Conservation (phyloP, 345 rosid genomes). For the Psidium friedrichsthalianum region DNA sequence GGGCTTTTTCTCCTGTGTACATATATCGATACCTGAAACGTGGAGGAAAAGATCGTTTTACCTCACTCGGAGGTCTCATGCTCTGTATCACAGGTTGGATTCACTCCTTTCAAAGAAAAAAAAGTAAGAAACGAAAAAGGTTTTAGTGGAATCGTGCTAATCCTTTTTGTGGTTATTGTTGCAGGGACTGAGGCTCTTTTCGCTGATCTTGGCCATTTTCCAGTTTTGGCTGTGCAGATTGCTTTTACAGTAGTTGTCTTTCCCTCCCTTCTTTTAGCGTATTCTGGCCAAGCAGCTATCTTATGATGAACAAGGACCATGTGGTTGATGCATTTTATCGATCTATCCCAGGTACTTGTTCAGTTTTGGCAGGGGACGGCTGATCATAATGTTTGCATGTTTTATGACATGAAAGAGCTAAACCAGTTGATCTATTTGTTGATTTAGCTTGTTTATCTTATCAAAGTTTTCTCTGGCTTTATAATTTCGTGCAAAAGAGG, state of each 20-base stretch:
- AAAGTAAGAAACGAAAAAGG: background rate
- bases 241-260: conserved; percentile 83
- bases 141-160: background rate
- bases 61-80: conserved; percentile 87
- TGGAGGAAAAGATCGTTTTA: conserved; percentile 59
- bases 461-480: background rate
- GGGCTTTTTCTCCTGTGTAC: conserved; percentile 80
- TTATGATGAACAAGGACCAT: conserved; percentile 43
- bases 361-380: conserved; percentile 1
- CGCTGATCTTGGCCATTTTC: conserved; percentile 90
- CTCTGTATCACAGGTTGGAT: conserved; percentile 81
- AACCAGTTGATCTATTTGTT: background rate
- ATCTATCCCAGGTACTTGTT: conserved; percentile 62
- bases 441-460: background rate
- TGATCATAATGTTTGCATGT: background rate
- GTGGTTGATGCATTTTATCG: conserved; percentile 64
- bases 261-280: conserved; percentile 94
- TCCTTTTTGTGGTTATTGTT: background rate
- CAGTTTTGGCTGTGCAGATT: conserved; percentile 71
- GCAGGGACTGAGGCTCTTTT: conserved; percentile 93
- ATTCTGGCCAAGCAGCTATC: conserved; percentile 98
- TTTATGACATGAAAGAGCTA: background rate
- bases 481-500: background rate
- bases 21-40: conserved; percentile 60
- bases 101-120: background rate